Percentiles rank a stretch among this genome's conserved stretches.
phyloP scores from a whole-genome alignment of 345 rosid genomes.

The Lumnitzera littorea region DNA sequence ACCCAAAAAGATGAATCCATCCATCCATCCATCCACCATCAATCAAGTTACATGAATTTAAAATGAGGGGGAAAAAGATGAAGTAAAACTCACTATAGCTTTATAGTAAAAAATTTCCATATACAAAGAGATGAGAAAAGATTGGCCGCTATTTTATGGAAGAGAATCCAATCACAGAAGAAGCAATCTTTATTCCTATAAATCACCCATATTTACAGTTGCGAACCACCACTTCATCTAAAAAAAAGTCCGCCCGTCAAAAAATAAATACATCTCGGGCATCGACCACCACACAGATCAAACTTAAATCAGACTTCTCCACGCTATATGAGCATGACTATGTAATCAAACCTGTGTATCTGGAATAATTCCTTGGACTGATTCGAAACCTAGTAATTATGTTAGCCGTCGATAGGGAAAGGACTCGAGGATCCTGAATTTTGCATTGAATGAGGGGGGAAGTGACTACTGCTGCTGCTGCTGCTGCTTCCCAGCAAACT shows the following conservation, averaged over 20 bases:
- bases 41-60: too few species aligned
- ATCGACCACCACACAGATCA: background rate
- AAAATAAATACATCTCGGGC: conserved; percentile 10
- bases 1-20: too few species aligned
- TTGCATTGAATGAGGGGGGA: background rate
- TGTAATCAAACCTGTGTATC: background rate
- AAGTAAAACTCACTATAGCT: background rate
- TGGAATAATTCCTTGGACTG: too few species aligned
- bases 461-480: conserved; percentile 28
- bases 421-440: too few species aligned
- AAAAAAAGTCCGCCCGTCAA: conserved; percentile 7
- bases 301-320: background rate
- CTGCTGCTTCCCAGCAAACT: conserved; percentile 68
- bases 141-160: background rate
- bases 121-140: background rate
- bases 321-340: background rate
- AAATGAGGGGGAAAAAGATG: too few species aligned
- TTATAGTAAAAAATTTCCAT: background rate
- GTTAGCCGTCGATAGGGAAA: too few species aligned
- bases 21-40: too few species aligned
- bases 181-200: background rate
- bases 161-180: background rate
- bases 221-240: background rate
- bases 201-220: background rate
- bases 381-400: too few species aligned